A percentile compares a stretch with the other conserved stretches of the same genome.
Conservation (phyloP, 371 early-diverging fungal genomes). For the Mortierella sp. region DNA sequence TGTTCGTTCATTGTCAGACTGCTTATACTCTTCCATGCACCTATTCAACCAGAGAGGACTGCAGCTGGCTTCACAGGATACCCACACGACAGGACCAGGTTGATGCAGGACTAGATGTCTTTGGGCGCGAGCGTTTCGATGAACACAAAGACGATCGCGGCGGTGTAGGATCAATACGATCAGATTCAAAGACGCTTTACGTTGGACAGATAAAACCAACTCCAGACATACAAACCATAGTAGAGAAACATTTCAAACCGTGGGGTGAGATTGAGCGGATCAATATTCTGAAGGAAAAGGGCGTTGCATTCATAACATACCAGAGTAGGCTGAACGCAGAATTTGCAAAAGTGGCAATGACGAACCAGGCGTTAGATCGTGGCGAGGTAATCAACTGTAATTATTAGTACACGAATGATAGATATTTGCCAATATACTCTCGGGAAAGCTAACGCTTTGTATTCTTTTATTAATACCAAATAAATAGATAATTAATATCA, state of each 20-base stretch:
- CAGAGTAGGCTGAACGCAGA: constrained; percentile 79
- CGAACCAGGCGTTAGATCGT: constrained; percentile 82
- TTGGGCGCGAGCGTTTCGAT: constrained; percentile 85
- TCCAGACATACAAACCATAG: constrained; percentile 68
- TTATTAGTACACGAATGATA: neutral
- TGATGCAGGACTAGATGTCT: constrained; percentile 81
- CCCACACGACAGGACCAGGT: constrained; percentile 74
- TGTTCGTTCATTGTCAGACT: neutral
- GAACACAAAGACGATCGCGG: constrained; percentile 90
- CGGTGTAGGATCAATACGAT: constrained; percentile 88
- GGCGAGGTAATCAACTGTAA: constrained; percentile 56
- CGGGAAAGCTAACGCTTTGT: neutral
- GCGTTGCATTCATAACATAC: constrained; percentile 88
- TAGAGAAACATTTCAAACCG: constrained; percentile 78
- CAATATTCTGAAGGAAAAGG: constrained; percentile 72
- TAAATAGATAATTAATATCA: constrained; percentile 35
- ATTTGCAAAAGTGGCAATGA: constrained; percentile 94
- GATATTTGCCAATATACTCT: neutral
- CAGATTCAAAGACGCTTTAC: constrained; percentile 82
- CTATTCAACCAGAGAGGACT: constrained; percentile 51
- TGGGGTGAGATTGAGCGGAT: constrained; percentile 84
- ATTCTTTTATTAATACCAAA: too few relatives aligned
- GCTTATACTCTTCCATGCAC: neutral
- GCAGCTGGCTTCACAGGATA: constrained; percentile 82
- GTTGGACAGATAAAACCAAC: constrained; percentile 77